Evolutionary conservation across 495 filamentous ascomycete genomes (phyloP).

Genomic region (Evernia prunastri): DNA sequence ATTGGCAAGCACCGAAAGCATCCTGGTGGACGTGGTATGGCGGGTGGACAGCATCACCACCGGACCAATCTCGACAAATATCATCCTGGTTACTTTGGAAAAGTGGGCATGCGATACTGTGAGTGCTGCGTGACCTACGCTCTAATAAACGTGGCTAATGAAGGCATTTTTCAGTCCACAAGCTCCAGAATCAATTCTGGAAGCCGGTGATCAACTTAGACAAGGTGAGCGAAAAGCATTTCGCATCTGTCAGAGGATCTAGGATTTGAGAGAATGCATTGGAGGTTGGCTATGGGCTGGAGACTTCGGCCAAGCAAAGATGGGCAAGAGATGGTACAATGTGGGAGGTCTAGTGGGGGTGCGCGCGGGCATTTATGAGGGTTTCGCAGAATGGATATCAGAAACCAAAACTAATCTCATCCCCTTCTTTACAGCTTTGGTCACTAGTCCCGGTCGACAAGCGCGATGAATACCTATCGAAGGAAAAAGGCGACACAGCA

Average conservation of each 20-base stretch:
- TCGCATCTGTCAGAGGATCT: not conserved
- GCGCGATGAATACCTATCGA: conserved; percentile 73
- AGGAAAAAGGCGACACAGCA: conserved; percentile 68
- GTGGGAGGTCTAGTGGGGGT: no score
- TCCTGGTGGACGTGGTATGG: conserved; percentile 90
- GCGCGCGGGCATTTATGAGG: no score
- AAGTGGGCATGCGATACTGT: conserved; percentile 94
- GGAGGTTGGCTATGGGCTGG: conserved; percentile 3
- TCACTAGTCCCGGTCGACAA: conserved; percentile 74
- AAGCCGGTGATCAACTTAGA: conserved; percentile 87
- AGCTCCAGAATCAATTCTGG: conserved; percentile 83
- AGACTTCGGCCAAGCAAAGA: conserved; percentile 14
- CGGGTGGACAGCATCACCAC: conserved; percentile 95
- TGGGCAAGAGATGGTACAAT: not conserved
- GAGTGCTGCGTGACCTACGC: no score
- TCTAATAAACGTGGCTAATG: no score
- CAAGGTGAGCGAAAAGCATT: conserved; percentile 53
- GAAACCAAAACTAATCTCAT: not conserved
- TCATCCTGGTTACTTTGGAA: conserved; percentile 96
- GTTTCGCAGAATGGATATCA: not conserved
- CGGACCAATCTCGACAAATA: conserved; percentile 91
- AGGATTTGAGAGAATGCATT: not conserved
- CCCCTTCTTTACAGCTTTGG: conserved; percentile 54
- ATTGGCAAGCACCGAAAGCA: conserved; percentile 91
- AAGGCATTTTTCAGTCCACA: no score